Conservation (phyloP, 148 eudicot genomes). For the Fallopia convolvulus region DNA sequence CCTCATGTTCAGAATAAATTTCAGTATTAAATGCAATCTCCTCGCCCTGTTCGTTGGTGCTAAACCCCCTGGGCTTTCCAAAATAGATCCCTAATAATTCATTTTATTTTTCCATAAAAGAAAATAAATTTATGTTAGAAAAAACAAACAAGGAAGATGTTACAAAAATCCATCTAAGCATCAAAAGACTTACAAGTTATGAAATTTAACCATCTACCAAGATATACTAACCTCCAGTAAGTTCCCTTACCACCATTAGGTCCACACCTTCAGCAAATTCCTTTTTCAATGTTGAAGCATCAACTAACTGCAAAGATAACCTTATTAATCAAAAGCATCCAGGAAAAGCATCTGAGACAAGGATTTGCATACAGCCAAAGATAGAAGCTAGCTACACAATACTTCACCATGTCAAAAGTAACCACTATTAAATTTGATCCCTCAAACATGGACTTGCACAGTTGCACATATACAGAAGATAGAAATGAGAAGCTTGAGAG, state of each 20-base stretch:
- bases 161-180: not conserved
- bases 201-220: not conserved
- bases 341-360: not conserved
- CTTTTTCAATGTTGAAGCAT: slow-evolving; percentile 84
- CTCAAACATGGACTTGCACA: not conserved
- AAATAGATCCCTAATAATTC: slow-evolving; percentile 73
- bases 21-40: slow-evolving; percentile 91
- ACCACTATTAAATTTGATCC: not conserved
- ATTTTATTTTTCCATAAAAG: not conserved
- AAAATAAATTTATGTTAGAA: not conserved
- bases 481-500: no score
- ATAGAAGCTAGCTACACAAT: not conserved
- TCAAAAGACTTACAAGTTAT: not conserved
- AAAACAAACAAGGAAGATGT: not conserved
- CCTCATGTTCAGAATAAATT: slow-evolving; percentile 79
- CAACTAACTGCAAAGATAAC: slow-evolving; percentile 49
- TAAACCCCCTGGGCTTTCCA: slow-evolving; percentile 93
- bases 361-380: not conserved
- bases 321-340: not conserved
- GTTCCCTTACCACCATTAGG: slow-evolving; percentile 95
- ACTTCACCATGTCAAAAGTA: not conserved
- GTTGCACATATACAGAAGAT: not conserved
- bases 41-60: slow-evolving; percentile 61
- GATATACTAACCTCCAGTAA: slow-evolving; percentile 68
- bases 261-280: slow-evolving; percentile 98